Conservation (phyloP, 2,329 filamentous ascomycete genomes). For the Stemphylium lycopersici region DNA sequence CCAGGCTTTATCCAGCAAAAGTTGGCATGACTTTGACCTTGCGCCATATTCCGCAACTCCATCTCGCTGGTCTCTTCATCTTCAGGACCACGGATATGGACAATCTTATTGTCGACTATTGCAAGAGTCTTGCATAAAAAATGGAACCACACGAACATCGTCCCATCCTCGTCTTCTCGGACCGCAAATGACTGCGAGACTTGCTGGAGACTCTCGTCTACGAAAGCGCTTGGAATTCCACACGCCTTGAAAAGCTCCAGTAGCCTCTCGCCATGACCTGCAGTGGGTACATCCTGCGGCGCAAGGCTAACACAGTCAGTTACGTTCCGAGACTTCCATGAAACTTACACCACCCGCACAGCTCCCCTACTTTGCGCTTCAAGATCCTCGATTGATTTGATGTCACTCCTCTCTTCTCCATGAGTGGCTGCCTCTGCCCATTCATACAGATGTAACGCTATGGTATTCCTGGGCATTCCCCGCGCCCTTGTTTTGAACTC, state of each 20-base stretch:
- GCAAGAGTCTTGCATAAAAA: slow-evolving; percentile 35
- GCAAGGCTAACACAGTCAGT: slow-evolving; percentile 30
- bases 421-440: slow-evolving; percentile 21
- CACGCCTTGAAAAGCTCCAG: slow-evolving; percentile 27
- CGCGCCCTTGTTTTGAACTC: slow-evolving; percentile 9
- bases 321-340: not conserved
- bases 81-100: not conserved
- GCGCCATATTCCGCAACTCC: not conserved
- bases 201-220: slow-evolving; percentile 32
- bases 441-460: slow-evolving; percentile 27
- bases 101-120: slow-evolving; percentile 12
- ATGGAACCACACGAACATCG: slow-evolving; percentile 36
- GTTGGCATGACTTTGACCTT: slow-evolving; percentile 26
- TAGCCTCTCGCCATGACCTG: slow-evolving; percentile 12
- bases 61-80: not conserved
- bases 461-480: not conserved
- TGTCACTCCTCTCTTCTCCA: slow-evolving; percentile 10
- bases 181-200: slow-evolving; percentile 39
- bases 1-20: slow-evolving; percentile 36
- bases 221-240: slow-evolving; percentile 32
- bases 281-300: slow-evolving; percentile 25
- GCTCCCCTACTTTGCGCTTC: slow-evolving; percentile 6
- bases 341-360: slow-evolving; percentile 29
- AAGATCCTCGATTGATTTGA: slow-evolving; percentile 13
- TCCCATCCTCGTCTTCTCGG: slow-evolving; percentile 22